Conservation (phyloP, 1,284 basidiomycete genomes). For the Rhodotorula sp. region DNA sequence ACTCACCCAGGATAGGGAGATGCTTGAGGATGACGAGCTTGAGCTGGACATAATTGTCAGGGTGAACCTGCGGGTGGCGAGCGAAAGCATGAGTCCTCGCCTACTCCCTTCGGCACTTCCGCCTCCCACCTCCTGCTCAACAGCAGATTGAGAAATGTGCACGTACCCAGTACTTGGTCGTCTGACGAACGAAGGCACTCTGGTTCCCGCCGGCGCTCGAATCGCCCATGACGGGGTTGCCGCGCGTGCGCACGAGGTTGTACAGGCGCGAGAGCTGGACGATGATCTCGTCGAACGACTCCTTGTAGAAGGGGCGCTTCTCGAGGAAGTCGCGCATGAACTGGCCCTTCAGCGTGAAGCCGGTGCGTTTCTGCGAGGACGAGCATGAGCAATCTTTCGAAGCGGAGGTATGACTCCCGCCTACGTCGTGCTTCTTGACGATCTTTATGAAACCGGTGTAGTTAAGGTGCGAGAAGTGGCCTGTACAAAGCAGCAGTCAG, state of each 20-base stretch:
- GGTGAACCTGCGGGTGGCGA: slow-evolving; percentile 67
- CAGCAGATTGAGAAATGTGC: too few relatives aligned
- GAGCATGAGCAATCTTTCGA: background rate
- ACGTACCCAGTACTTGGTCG: slow-evolving; percentile 92
- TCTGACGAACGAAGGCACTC: slow-evolving; percentile 95
- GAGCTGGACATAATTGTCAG: slow-evolving; percentile 89
- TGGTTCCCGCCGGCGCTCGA: slow-evolving; percentile 90
- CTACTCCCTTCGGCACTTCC: too few relatives aligned
- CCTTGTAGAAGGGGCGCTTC: slow-evolving; percentile 92
- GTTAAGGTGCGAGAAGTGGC: slow-evolving; percentile 52
- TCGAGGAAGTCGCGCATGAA: slow-evolving; percentile 89
- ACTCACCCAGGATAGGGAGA: slow-evolving; percentile 81
- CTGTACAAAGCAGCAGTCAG: slow-evolving; percentile 8
- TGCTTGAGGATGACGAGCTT: slow-evolving; percentile 93
- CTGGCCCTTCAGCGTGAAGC: slow-evolving; percentile 59
- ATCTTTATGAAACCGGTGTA: slow-evolving; percentile 98
- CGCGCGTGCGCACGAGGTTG: slow-evolving; percentile 91
- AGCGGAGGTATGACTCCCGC: slow-evolving; percentile 41
- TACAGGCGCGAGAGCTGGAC: slow-evolving; percentile 96
- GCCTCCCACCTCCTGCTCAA: too few relatives aligned
- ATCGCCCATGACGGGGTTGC: slow-evolving; percentile 91
- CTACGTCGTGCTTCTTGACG: slow-evolving; percentile 87
- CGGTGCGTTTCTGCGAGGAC: slow-evolving; percentile 59
- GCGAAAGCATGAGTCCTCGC: background rate
- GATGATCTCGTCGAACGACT: slow-evolving; percentile 73